Evolutionary conservation across 345 rosid genomes (phyloP), one percentile per base, ranked within the genome.

Genomic region (Geranium brycei): DNA sequence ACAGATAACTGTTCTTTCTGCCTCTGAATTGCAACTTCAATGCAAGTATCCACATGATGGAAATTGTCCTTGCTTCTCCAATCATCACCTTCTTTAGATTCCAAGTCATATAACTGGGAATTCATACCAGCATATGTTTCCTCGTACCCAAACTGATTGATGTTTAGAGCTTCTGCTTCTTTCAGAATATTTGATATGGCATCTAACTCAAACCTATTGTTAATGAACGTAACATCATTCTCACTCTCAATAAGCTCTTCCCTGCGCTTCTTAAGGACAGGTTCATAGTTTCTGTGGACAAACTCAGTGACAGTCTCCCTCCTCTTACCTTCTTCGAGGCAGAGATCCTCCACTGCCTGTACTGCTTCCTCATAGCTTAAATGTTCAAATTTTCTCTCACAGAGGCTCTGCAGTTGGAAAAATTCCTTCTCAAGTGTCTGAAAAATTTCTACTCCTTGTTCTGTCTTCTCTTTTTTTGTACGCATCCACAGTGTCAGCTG

Each of bases 321-420:
- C 77, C 70, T 93, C 83, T 88, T 84, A 64, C 85, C 82, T 83
- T 88, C 95, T 73, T 90, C 87, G 68, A 85, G 82, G 71, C 95
- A 86, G 51, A 85, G 87, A 75, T 81, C 84, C 78, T 93, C 96
- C 67, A 90, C 71, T 61, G 81, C 76, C 78, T 88, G 97, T 86
- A 93, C 73, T 51, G 91, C 89, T 76, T 84, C 92, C 77, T 88
- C 91, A 40, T 85, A 88, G 77, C 83, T 85, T 71, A 93, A 70
- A 71, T 80, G 91, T 64, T 85, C 86, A 68, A 79, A 77, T 77
- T 93, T 93, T 68, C 87, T 83, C 78, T 90, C 95, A 58, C 92
- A 88, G 35, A 93, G 83, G 76, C 72, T 81, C 80, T 88, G 88
- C 64, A 93, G 80, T 70, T 82, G 81, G 81, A 69, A 69, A 76